These are phyloP conservation scores for Debaryomycetaceae sp. DNA, from an alignment of 1,139 yeast genomes.

Conservation along the genomic window DNA sequence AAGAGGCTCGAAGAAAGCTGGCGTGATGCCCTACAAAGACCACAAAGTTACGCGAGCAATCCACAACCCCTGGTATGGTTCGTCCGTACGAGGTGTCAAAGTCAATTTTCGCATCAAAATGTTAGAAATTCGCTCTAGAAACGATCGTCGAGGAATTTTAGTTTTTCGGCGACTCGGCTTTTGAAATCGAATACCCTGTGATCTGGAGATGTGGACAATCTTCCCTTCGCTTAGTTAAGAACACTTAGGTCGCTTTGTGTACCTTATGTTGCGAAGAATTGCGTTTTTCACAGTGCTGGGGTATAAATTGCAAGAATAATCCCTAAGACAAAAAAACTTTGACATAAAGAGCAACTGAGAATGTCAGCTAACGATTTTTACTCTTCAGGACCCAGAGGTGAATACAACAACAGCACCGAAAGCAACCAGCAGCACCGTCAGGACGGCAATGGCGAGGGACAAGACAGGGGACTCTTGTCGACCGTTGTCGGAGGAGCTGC, in stretches of 20 bases:
- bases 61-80: no score
- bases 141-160: no score
- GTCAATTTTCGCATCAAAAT: no score
- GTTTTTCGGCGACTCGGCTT: neutral
- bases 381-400: slow-evolving; percentile 44
- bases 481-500: slow-evolving; percentile 59
- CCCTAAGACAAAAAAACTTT: no score
- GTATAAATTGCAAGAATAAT: no score
- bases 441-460: slow-evolving; percentile 34
- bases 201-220: neutral
- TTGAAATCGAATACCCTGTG: neutral
- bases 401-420: slow-evolving; percentile 22
- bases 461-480: slow-evolving; percentile 51
- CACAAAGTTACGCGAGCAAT: no score
- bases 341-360: slow-evolving; percentile 1
- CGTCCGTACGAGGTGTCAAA: no score
- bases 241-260: neutral
- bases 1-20: no score
- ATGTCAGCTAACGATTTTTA: slow-evolving; percentile 68
- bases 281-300: neutral
- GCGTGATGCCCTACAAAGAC: no score
- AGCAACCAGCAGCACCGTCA: slow-evolving; percentile 16
- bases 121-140: no score
- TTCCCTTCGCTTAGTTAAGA: neutral
- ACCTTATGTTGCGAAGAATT: neutral